Percentiles rank a stretch among this genome's conserved stretches.
phyloP scores from a whole-genome alignment of 306 rosid genomes.

The Rubus parviflorus region DNA sequence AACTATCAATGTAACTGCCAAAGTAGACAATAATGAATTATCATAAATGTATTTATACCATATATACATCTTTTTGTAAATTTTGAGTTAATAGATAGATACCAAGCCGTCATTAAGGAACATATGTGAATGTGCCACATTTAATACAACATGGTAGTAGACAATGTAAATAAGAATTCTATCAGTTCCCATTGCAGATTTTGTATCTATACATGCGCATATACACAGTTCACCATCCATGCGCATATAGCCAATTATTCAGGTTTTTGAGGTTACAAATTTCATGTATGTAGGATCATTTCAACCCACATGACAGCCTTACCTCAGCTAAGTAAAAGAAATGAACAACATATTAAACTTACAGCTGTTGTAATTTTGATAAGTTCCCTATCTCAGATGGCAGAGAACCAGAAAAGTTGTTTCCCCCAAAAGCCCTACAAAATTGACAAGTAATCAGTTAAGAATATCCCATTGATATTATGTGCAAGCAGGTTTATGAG shows the following conservation, averaged over 20 bases:
- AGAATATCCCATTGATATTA: not conserved
- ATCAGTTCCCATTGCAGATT: not conserved
- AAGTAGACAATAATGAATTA: slow-evolving; percentile 15
- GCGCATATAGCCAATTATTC: not conserved
- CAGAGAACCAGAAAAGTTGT: slow-evolving; percentile 71
- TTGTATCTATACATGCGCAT: too few relatives aligned
- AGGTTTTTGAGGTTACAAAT: not conserved
- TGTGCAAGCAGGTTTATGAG: not conserved
- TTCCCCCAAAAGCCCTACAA: slow-evolving; percentile 48
- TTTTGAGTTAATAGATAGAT: not conserved
- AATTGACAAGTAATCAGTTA: slow-evolving; percentile 4
- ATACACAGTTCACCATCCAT: not conserved
- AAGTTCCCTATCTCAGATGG: slow-evolving; percentile 73
- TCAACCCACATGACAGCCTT: not conserved
- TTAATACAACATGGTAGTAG: too few relatives aligned
- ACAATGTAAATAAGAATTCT: not conserved
- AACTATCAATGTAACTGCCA: slow-evolving; percentile 66
- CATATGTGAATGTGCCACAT: too few relatives aligned
- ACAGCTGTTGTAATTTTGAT: slow-evolving; percentile 51
- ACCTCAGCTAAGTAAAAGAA: not conserved
- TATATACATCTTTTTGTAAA: not conserved
- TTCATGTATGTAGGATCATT: not conserved
- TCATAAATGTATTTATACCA: not conserved
- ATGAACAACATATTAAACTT: slow-evolving; percentile 29
- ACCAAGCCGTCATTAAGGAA: not conserved